Conservation (phyloP, 129 eudicot genomes). For the Flaveria bidentis region DNA sequence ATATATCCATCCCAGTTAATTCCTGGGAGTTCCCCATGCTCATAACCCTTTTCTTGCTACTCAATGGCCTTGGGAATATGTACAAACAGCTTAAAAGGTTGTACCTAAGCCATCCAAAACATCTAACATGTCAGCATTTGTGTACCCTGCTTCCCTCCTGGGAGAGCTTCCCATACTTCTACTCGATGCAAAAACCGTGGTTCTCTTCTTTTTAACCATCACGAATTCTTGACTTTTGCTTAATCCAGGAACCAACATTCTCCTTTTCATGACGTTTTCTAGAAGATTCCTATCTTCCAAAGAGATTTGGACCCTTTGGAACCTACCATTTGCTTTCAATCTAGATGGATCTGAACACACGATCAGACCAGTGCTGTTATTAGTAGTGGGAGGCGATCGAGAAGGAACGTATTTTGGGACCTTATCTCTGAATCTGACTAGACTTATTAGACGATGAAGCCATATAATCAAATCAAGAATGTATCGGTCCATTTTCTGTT, state of each 20-base stretch:
- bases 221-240: constrained; percentile 92
- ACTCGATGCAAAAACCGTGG: constrained; percentile 49
- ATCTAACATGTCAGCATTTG: constrained; percentile 48
- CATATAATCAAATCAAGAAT: constrained; percentile 74
- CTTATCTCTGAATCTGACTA: constrained; percentile 60
- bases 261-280: constrained; percentile 61
- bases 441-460: constrained; percentile 77
- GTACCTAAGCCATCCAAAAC: constrained; percentile 57
- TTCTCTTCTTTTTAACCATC: constrained; percentile 38
- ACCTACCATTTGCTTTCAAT: constrained; percentile 15
- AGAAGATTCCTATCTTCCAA: constrained; percentile 57
- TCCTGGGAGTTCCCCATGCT: background rate
- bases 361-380: constrained; percentile 1
- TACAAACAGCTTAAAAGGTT: constrained; percentile 27
- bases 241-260: constrained; percentile 54
- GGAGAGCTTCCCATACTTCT: constrained; percentile 76
- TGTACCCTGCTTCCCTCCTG: constrained; percentile 26
- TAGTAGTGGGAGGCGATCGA: constrained; percentile 40
- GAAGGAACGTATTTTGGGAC: constrained; percentile 45
- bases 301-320: constrained; percentile 43
- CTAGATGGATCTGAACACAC: constrained; percentile 9
- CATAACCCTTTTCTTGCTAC: background rate
- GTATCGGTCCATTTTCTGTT: constrained; percentile 58
- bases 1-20: constrained; percentile 16
- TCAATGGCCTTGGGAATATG: constrained; percentile 6